Evolutionary conservation across 345 rosid species (phyloP).

Genomic region (Ceriops zippeliana): DNA sequence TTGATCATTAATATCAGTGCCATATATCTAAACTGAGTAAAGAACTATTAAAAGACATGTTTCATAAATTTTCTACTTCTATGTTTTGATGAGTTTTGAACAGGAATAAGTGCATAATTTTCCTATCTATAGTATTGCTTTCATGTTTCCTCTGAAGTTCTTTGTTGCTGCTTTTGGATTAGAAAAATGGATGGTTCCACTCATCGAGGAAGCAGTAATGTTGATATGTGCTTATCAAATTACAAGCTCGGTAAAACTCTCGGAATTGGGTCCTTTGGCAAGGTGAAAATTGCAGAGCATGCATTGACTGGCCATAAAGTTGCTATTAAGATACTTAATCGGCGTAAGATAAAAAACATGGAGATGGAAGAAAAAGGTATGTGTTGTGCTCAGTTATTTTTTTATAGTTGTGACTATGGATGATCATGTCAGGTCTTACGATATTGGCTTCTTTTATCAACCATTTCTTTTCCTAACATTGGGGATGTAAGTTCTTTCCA

Average conservation of each 20-base stretch:
- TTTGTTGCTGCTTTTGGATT: neutral
- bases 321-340: slow-evolving; percentile 93
- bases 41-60: neutral
- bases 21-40: neutral
- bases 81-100: neutral
- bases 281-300: slow-evolving; percentile 93
- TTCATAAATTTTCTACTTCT: neutral
- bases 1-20: no score
- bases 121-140: slow-evolving; percentile 3
- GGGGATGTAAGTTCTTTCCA: neutral
- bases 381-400: neutral
- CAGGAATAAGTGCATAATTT: neutral
- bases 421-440: neutral
- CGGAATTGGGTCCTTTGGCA: slow-evolving; percentile 91
- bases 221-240: slow-evolving; percentile 52
- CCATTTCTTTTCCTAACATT: neutral
- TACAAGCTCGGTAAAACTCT: slow-evolving; percentile 83
- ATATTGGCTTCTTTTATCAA: neutral
- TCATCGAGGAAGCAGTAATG: slow-evolving; percentile 46
- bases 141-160: neutral
- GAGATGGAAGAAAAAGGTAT: slow-evolving; percentile 97
- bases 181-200: slow-evolving; percentile 50
- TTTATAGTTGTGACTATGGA: neutral
- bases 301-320: slow-evolving; percentile 80
- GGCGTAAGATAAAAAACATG: slow-evolving; percentile 68